Conservation (phyloP, 306 rosid genomes). For the peach (Prunus persica) region DNA sequence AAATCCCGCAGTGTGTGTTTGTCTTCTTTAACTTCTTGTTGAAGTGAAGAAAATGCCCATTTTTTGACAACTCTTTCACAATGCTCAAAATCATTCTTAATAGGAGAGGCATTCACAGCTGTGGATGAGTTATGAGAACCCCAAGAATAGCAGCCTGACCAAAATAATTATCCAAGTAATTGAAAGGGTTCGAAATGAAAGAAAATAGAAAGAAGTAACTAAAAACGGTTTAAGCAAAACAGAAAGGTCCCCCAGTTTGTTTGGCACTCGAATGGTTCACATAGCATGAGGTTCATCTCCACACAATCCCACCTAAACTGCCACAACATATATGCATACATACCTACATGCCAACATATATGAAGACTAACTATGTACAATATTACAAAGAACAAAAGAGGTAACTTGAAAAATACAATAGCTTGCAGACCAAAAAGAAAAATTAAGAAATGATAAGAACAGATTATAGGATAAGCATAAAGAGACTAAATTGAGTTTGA, state of each 20-base stretch:
- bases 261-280: neutral
- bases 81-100: constrained; percentile 39
- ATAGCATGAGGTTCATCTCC: neutral
- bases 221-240: neutral
- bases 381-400: neutral
- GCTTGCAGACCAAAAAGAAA: neutral
- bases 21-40: constrained; percentile 51
- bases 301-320: neutral
- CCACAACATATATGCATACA: neutral
- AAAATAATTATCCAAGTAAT: constrained; percentile 3
- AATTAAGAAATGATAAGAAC: neutral
- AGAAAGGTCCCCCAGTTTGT: neutral
- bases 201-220: neutral
- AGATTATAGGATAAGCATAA: neutral
- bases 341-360: neutral
- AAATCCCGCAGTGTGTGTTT: constrained; percentile 69
- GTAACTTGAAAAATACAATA: neutral
- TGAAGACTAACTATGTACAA: neutral
- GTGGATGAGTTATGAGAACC: neutral
- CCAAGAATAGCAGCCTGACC: constrained; percentile 5
- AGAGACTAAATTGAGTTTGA: constrained; percentile 8
- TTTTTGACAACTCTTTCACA: constrained; percentile 70
- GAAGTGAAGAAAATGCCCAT: constrained; percentile 72
- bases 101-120: constrained; percentile 41
- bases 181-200: constrained; percentile 7